Percentiles rank a stretch among this genome's conserved stretches.
phyloP scores from a whole-genome alignment of 1,284 basidiomycete genomes.

The Ganoderma meredithae region DNA sequence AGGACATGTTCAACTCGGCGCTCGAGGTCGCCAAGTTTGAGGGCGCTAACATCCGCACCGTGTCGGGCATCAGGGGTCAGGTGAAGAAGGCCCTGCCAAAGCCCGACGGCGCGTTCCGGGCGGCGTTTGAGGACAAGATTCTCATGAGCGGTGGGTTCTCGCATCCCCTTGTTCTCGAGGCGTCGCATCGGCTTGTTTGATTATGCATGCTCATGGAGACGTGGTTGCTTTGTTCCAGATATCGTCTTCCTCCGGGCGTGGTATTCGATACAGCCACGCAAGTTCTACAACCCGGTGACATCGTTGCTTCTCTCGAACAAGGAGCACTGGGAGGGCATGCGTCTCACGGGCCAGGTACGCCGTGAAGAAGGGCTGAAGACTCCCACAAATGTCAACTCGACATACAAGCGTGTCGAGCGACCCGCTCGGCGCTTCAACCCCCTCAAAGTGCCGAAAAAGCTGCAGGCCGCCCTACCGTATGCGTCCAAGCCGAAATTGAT shows the following conservation, averaged over 20 bases:
- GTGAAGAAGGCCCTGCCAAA: slow-evolving; percentile 95
- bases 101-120: slow-evolving; percentile 94
- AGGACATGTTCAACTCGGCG: slow-evolving; percentile 95
- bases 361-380: slow-evolving; percentile 87
- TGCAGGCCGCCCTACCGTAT: slow-evolving; percentile 91
- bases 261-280: slow-evolving; percentile 95
- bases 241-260: slow-evolving; percentile 96
- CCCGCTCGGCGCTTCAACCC: slow-evolving; percentile 90
- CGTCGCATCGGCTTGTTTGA: slow-evolving; percentile 7
- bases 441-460: slow-evolving; percentile 87
- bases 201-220: background rate
- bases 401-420: slow-evolving; percentile 87
- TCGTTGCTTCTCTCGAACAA: slow-evolving; percentile 88
- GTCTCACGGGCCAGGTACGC: slow-evolving; percentile 93
- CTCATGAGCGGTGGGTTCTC: slow-evolving; percentile 85
- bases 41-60: slow-evolving; percentile 94
- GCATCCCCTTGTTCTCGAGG: slow-evolving; percentile 1
- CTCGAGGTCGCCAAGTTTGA: slow-evolving; percentile 99
- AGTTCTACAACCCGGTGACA: slow-evolving; percentile 97
- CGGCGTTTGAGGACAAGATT: slow-evolving; percentile 98
- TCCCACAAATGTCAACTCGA: slow-evolving; percentile 85
- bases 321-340: slow-evolving; percentile 89
- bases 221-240: slow-evolving; percentile 56
- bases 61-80: slow-evolving; percentile 95
- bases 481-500: slow-evolving; percentile 92